These are phyloP conservation scores for Pinus taeda DNA, from an alignment of 75 land plant species.

Conservation along the genomic window DNA sequence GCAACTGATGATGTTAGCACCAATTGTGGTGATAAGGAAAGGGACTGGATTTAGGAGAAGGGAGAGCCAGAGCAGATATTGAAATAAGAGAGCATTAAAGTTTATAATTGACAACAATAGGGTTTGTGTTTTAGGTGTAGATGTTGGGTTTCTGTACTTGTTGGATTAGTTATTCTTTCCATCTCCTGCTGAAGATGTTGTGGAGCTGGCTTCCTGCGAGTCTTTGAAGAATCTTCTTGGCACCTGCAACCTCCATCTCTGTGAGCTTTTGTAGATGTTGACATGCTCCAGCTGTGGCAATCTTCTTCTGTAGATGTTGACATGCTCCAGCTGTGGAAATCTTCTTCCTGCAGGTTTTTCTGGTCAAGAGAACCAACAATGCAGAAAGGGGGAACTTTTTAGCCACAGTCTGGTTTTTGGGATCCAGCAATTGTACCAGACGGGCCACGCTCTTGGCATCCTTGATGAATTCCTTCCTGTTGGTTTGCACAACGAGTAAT, in stretches of 20 bases:
- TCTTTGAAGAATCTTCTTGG: constrained; percentile 68
- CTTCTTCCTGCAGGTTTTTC: constrained; percentile 50
- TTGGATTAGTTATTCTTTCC: constrained; percentile 31
- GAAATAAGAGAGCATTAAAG: too few relatives aligned
- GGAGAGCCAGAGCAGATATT: too few relatives aligned
- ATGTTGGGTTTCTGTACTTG: neutral
- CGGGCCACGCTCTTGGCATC: constrained; percentile 73
- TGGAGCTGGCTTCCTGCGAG: constrained; percentile 57
- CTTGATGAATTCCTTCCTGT: constrained; percentile 49
- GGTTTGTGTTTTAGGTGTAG: too few relatives aligned
- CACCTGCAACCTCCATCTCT: constrained; percentile 73
- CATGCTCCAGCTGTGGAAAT: too few relatives aligned
- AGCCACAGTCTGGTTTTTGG: constrained; percentile 38
- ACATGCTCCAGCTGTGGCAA: constrained; percentile 56
- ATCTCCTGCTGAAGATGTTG: constrained; percentile 50
- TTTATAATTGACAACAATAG: too few relatives aligned
- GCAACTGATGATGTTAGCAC: too few relatives aligned
- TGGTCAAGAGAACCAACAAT: constrained; percentile 34
- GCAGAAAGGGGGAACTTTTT: constrained; percentile 68
- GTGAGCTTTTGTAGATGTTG: constrained; percentile 56
- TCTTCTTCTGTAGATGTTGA: too few relatives aligned
- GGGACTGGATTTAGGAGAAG: too few relatives aligned
- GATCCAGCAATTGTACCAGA: constrained; percentile 68
- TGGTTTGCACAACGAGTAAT: constrained; percentile 53
- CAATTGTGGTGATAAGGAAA: too few relatives aligned